Conservation (phyloP, 441 rosid species). For the Biscutella laevigata region DNA sequence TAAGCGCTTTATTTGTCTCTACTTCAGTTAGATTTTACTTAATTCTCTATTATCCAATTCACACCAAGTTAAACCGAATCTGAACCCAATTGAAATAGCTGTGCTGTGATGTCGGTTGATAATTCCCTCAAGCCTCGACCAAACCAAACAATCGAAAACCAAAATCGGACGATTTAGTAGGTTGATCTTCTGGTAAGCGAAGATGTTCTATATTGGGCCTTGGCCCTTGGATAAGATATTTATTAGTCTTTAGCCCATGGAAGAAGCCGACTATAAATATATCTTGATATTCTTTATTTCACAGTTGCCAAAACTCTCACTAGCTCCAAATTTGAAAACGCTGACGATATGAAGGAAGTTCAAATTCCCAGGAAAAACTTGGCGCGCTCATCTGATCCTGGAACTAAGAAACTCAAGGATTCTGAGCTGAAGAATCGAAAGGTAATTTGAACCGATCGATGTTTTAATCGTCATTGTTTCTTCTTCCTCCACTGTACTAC, state of each 20-base stretch:
- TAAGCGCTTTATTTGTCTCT: neutral
- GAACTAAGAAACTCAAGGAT: constrained; percentile 18
- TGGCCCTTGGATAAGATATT: neutral
- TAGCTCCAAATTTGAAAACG: neutral
- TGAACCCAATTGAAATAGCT: neutral
- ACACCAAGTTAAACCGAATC: neutral
- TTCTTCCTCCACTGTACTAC: neutral
- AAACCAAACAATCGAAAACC: neutral
- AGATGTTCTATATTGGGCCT: constrained; percentile 1
- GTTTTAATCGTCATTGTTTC: constrained; percentile 10
- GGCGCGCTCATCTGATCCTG: constrained; percentile 25
- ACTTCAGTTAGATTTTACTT: neutral
- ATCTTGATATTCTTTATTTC: neutral
- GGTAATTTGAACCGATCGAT: constrained; percentile 3
- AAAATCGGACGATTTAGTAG: neutral
- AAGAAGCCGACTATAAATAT: constrained; percentile 10
- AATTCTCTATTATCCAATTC: neutral
- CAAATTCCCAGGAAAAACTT: constrained; percentile 25
- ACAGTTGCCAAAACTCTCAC: neutral
- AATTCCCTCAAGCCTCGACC: neutral
- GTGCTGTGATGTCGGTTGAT: neutral
- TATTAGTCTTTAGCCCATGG: neutral
- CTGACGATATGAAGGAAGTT: constrained; percentile 24
- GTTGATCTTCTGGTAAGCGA: neutral
- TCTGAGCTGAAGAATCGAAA: constrained; percentile 23